Evolutionary conservation across 352 stramenopile species (phyloP).

Genomic region (Phytopythium vexans): DNA sequence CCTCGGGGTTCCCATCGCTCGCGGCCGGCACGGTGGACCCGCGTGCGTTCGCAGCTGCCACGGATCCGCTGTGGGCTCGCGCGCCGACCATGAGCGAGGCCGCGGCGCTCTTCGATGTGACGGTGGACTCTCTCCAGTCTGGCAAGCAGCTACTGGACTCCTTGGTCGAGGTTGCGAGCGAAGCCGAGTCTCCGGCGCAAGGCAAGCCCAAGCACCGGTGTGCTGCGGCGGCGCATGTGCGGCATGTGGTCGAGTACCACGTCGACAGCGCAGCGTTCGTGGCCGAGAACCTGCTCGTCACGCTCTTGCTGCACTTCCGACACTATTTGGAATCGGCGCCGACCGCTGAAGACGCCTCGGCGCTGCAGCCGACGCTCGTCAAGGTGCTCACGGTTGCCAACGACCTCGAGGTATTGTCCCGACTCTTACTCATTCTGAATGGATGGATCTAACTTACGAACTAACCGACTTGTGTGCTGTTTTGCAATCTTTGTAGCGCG

Average conservation of each 20-base stretch:
- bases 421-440: constrained; percentile 1
- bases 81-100: constrained; percentile 63
- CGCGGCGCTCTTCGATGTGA: constrained; percentile 47
- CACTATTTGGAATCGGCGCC: constrained; percentile 53
- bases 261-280: constrained; percentile 70
- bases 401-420: constrained; percentile 41
- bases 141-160: constrained; percentile 40
- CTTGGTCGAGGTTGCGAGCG: constrained; percentile 12
- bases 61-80: constrained; percentile 58
- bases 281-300: constrained; percentile 73
- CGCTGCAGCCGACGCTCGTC: constrained; percentile 53
- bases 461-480: constrained; percentile 4
- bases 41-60: constrained; percentile 48
- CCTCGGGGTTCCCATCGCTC: constrained; percentile 43
- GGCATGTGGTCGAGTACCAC: constrained; percentile 74
- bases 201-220: background rate
- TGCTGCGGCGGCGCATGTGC: constrained; percentile 18
- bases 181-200: constrained; percentile 12
- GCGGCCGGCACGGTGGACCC: constrained; percentile 35
- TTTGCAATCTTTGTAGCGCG: constrained; percentile 20
- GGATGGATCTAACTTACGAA: constrained; percentile 1
- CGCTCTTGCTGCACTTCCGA: constrained; percentile 65
- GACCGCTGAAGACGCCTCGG: constrained; percentile 11
- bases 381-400: constrained; percentile 65
- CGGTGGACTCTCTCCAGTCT: constrained; percentile 41